Base-by-base conservation (phyloP, 140 eudicot genomes). In the Bidens hawaiensis region DNA sequence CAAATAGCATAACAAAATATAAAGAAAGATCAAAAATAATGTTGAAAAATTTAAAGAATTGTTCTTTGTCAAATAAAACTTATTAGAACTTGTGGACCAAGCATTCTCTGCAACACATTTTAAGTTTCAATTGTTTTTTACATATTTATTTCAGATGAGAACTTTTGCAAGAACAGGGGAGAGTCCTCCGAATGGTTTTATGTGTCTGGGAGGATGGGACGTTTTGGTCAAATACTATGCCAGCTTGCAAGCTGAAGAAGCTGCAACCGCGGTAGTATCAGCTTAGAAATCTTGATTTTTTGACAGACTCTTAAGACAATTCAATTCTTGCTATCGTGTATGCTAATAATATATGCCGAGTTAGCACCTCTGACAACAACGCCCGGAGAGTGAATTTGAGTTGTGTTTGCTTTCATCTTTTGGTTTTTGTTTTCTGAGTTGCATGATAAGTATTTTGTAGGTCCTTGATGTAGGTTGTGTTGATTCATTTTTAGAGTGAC, bases 161-260 rank as follows among this genome's bases (percentile, higher is more conserved):
- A 65, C 85, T n/a, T 83, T 42, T 74, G 97, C 97, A 61, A 83
- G 83, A 78, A 89, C 71, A 1, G 95, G 95, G 1, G 97, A 89
- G 73, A 85, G 73, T 71, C 97, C 97, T 38, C 95, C 97, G 1
- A 81, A 89, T 58, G 97, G 97, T 66, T 89, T 89, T 49, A 89
- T 85, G 95, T 85, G 95, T 69, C 95, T 88, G 0, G 88, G 91
- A 2, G 97, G 97, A 72, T 89, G 97, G 91, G 75, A 89, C 19
- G 91, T 85, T 54, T 75, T 89, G 51, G 97, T 85, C 30, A 82
- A 76, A 68, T 83, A 89, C 64, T 89, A 89, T 31, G 86, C 81
- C 21, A 85, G 88, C 62, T 70, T 89, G 81, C 94, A 84, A 75
- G 68, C 82, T 4, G 78, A 81, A 65, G 90, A 79, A 68, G 78